phyloP scores from a whole-genome alignment of 2,329 filamentous ascomycete species.

The Colletotrichum sp. region DNA sequence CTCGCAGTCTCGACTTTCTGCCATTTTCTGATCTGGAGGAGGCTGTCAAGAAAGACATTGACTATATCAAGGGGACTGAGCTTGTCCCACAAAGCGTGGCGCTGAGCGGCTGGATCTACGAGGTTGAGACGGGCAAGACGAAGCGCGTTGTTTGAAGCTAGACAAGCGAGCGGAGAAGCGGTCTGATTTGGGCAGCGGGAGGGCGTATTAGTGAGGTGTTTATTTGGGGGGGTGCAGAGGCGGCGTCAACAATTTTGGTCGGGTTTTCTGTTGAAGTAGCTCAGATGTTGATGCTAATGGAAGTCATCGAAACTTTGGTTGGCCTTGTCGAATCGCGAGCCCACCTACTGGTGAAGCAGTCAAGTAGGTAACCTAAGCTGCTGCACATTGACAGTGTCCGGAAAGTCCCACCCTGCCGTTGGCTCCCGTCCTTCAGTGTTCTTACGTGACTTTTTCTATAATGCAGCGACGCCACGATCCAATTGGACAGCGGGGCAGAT shows the following conservation, averaged over 20 bases:
- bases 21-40: constrained; percentile 68
- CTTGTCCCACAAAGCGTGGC: constrained; percentile 64
- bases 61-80: constrained; percentile 62
- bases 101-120: constrained; percentile 78
- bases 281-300: background rate
- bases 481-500: background rate
- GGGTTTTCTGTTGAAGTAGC: background rate
- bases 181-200: background rate
- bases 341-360: background rate
- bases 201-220: background rate
- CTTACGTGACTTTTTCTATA: background rate
- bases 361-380: background rate
- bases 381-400: background rate
- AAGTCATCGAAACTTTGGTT: background rate
- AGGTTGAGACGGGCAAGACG: constrained; percentile 73
- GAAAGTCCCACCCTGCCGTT: background rate
- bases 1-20: constrained; percentile 60
- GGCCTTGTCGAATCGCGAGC: background rate
- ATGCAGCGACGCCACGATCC: constrained; percentile 2
- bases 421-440: background rate
- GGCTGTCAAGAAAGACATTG: constrained; percentile 71
- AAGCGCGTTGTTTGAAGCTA: constrained; percentile 31
- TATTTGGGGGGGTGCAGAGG: background rate
- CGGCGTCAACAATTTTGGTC: background rate
- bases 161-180: background rate